phyloP scores from a whole-genome alignment of 2,329 filamentous ascomycete species.

The Ceratocystis huliohia region DNA sequence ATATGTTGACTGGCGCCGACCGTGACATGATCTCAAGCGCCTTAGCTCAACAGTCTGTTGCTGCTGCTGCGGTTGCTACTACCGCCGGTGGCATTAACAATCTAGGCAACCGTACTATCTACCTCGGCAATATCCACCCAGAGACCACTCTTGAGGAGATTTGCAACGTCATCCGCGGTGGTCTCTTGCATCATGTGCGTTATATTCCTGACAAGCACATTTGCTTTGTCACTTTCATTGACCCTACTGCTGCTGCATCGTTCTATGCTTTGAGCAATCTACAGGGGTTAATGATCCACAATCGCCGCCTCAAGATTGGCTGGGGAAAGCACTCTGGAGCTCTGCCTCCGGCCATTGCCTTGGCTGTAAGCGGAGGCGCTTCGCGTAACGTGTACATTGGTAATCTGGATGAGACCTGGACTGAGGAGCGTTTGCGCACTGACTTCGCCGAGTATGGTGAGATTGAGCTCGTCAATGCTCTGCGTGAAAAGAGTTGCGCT shows the following conservation, averaged over 20 bases:
- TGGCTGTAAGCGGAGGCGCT: slow-evolving; percentile 90
- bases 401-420: slow-evolving; percentile 95
- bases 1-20: slow-evolving; percentile 90
- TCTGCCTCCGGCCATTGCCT: slow-evolving; percentile 83
- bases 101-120: slow-evolving; percentile 92
- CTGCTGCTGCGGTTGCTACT: slow-evolving; percentile 89
- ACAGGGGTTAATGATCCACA: slow-evolving; percentile 98
- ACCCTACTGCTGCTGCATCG: slow-evolving; percentile 90
- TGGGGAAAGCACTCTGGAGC: slow-evolving; percentile 99
- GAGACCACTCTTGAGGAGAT: slow-evolving; percentile 99
- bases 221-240: slow-evolving; percentile 98
- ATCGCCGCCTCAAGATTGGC: slow-evolving; percentile 91
- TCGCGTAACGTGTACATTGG: slow-evolving; percentile 98
- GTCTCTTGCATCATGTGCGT: slow-evolving; percentile 90
- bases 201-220: slow-evolving; percentile 99
- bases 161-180: slow-evolving; percentile 94
- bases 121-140: slow-evolving; percentile 95
- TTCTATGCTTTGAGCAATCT: slow-evolving; percentile 97
- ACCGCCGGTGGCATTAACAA: slow-evolving; percentile 96
- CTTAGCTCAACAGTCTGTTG: slow-evolving; percentile 91
- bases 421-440: slow-evolving; percentile 84
- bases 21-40: slow-evolving; percentile 94
- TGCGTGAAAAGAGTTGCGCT: slow-evolving; percentile 96
- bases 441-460: slow-evolving; percentile 97
- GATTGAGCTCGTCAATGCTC: slow-evolving; percentile 91